Evolutionary conservation across 2,329 filamentous ascomycete species (phyloP).

Genomic region (Fusarium miscanthi): DNA sequence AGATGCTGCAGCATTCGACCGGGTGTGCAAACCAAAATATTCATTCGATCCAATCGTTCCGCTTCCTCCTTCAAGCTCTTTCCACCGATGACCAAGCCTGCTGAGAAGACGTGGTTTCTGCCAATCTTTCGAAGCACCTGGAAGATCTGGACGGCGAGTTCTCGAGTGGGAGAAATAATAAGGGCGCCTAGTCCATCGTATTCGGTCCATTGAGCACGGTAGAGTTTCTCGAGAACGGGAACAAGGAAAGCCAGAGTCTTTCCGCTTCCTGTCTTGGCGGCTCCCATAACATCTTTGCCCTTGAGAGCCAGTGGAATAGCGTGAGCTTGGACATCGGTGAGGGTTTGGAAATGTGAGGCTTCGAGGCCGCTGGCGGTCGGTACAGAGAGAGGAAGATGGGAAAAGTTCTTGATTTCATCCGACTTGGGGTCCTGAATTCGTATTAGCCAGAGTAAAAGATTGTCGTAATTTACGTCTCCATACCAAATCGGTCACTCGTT

Average conservation of each 20-base stretch:
- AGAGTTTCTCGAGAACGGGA: constrained; percentile 91
- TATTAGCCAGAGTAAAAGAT: constrained; percentile 12
- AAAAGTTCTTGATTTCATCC: constrained; percentile 73
- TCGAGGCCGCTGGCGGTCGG: constrained; percentile 83
- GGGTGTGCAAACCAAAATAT: constrained; percentile 95
- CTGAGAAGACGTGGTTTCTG: constrained; percentile 88
- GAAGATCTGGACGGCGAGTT: constrained; percentile 96
- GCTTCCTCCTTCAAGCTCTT: constrained; percentile 90
- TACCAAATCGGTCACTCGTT: constrained; percentile 51
- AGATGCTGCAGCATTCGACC: constrained; percentile 96
- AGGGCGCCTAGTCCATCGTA: constrained; percentile 91
- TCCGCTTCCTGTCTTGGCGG: constrained; percentile 94
- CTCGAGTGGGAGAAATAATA: constrained; percentile 92
- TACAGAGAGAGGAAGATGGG: constrained; percentile 85
- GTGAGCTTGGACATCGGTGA: constrained; percentile 91
- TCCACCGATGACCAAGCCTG: constrained; percentile 92
- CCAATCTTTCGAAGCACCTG: constrained; percentile 92
- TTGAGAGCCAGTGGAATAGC: constrained; percentile 91
- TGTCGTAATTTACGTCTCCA: not conserved
- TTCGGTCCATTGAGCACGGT: constrained; percentile 89
- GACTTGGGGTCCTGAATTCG: constrained; percentile 67
- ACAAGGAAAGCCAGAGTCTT: constrained; percentile 95
- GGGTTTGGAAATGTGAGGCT: constrained; percentile 85
- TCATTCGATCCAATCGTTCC: constrained; percentile 88
- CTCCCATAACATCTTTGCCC: constrained; percentile 88